Conservation (phyloP, 768 basidiomycete species). For the Tulasnella sp. region DNA sequence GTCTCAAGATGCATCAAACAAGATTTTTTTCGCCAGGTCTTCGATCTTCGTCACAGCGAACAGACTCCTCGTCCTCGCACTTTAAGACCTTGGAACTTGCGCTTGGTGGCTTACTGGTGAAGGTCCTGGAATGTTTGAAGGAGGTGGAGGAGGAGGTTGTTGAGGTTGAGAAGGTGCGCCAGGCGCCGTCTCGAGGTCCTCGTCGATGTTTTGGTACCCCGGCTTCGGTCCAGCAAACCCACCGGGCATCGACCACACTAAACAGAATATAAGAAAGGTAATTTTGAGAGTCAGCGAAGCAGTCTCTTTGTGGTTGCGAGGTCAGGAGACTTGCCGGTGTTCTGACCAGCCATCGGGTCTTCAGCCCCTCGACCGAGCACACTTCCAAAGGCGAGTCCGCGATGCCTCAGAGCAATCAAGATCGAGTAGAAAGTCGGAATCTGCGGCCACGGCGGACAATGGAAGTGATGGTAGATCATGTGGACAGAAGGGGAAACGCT, state of each 20-base stretch:
- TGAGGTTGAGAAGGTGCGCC: slow-evolving; percentile 31
- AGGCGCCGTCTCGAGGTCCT: slow-evolving; percentile 38
- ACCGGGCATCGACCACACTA: slow-evolving; percentile 78
- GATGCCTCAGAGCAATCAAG: slow-evolving; percentile 50
- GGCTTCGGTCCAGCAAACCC: slow-evolving; percentile 46
- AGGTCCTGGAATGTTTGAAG: slow-evolving; percentile 10
- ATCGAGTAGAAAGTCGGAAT: slow-evolving; percentile 58
- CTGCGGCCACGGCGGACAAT: slow-evolving; percentile 36
- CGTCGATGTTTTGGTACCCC: slow-evolving; percentile 39
- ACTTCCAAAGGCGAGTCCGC: slow-evolving; percentile 53
- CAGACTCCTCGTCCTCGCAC: not conserved
- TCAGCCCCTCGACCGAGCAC: slow-evolving; percentile 49
- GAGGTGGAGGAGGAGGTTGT: slow-evolving; percentile 27
- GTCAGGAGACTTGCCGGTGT: slow-evolving; percentile 36
- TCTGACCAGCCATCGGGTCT: slow-evolving; percentile 38
- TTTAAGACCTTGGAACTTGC: slow-evolving; percentile 10
- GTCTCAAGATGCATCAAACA: not conserved
- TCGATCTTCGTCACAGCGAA: not conserved
- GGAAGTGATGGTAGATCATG: not conserved
- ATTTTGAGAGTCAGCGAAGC: not conserved
- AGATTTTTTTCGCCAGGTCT: not conserved
- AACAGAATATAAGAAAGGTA: not conserved
- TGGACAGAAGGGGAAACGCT: not conserved
- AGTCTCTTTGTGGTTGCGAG: not conserved
- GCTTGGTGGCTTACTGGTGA: slow-evolving; percentile 20